Evolutionary conservation across 306 rosid genomes (phyloP).

Genomic region (Cucurbita pepo): DNA sequence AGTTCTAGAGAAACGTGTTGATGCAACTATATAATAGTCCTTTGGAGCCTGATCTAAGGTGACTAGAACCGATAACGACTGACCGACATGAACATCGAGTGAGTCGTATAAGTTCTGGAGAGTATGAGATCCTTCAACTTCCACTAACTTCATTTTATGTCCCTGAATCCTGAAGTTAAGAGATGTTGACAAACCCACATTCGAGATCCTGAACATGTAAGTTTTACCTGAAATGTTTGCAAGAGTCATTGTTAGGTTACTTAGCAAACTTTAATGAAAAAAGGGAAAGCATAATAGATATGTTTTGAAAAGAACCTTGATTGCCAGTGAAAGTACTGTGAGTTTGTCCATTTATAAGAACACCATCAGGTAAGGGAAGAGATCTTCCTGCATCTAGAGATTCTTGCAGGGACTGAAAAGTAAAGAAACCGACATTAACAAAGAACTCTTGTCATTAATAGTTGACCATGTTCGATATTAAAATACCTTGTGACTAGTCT

Average conservation of each 20-base stretch:
- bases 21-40: slow-evolving; percentile 76
- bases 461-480: neutral
- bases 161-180: slow-evolving; percentile 80
- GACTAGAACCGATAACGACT: slow-evolving; percentile 64
- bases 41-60: slow-evolving; percentile 66
- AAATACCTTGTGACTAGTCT: slow-evolving; percentile 60
- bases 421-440: neutral
- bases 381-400: slow-evolving; percentile 65
- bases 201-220: slow-evolving; percentile 81
- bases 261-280: neutral
- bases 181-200: slow-evolving; percentile 71
- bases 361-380: slow-evolving; percentile 61
- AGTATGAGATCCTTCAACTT: slow-evolving; percentile 87
- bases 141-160: slow-evolving; percentile 61
- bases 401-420: slow-evolving; percentile 47
- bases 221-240: slow-evolving; percentile 59
- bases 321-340: slow-evolving; percentile 44
- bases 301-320: slow-evolving; percentile 42
- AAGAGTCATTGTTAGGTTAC: neutral
- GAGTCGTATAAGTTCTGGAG: slow-evolving; percentile 65
- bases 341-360: slow-evolving; percentile 69
- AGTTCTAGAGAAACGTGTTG: slow-evolving; percentile 53
- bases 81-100: slow-evolving; percentile 91
- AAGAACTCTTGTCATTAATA: neutral
- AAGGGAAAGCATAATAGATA: neutral